Percentiles rank a stretch among this genome's conserved stretches.
Conservation (phyloP, 2,329 filamentous ascomycete genomes). For the Neoarthrinium moseri region DNA sequence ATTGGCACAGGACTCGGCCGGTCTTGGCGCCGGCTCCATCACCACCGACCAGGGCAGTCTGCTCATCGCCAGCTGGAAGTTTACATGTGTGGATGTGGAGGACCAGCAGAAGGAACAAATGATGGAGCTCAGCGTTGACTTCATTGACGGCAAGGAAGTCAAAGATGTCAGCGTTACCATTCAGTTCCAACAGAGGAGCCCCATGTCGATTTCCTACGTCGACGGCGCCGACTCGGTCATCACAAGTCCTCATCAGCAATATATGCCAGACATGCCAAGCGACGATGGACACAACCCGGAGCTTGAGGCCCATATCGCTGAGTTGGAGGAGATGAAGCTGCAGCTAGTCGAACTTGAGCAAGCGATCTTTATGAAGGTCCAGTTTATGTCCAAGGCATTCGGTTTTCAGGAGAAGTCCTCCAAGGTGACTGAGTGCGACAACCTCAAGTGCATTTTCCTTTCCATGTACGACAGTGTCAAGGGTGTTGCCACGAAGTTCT, state of each 20-base stretch:
- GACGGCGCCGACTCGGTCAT: slow-evolving; percentile 36
- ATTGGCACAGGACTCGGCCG: slow-evolving; percentile 36
- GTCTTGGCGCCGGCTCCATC: slow-evolving; percentile 41
- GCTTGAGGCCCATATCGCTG: slow-evolving; percentile 40
- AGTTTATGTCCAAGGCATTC: slow-evolving; percentile 34
- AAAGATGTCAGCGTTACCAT: slow-evolving; percentile 38
- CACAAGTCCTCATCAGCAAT: slow-evolving; percentile 16
- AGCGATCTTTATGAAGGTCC: slow-evolving; percentile 41
- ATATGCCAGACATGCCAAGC: slow-evolving; percentile 13
- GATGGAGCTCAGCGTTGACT: slow-evolving; percentile 41
- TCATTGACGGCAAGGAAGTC: slow-evolving; percentile 38
- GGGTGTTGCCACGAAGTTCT: slow-evolving; percentile 31
- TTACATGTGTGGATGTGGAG: slow-evolving; percentile 42
- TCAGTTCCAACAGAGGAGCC: slow-evolving; percentile 44
- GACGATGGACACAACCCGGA: slow-evolving; percentile 21
- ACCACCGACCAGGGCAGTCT: slow-evolving; percentile 34
- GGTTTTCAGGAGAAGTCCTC: slow-evolving; percentile 22
- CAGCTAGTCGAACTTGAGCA: slow-evolving; percentile 40
- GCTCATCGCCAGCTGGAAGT: slow-evolving; percentile 45
- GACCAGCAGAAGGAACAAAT: slow-evolving; percentile 40
- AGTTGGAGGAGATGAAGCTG: slow-evolving; percentile 41
- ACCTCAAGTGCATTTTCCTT: slow-evolving; percentile 41
- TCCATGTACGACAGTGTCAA: slow-evolving; percentile 37
- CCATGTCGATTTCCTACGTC: slow-evolving; percentile 40
- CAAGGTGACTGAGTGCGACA: slow-evolving; percentile 34